A percentile compares a stretch with the other conserved stretches of the same genome.
These are phyloP conservation scores for Fusarium sp. DNA, from an alignment of 2,329 filamentous ascomycete genomes.

Conservation along the genomic window DNA sequence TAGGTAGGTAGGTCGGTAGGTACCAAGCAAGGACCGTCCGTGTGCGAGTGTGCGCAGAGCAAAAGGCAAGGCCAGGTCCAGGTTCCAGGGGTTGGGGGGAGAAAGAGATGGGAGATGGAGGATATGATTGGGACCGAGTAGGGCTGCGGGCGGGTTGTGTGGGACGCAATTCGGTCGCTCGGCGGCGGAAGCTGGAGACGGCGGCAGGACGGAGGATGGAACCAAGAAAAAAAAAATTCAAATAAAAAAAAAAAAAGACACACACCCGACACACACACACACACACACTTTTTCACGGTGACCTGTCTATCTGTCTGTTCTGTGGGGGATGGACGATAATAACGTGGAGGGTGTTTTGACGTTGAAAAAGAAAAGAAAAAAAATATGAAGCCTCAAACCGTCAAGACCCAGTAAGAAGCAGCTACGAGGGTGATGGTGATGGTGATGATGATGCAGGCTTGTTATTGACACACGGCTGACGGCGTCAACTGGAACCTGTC, in stretches of 20 bases:
- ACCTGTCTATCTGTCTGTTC: neutral
- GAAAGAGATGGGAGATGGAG: conserved; percentile 26
- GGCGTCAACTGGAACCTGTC: conserved; percentile 1
- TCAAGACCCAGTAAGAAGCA: neutral
- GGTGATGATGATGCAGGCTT: conserved; percentile 2
- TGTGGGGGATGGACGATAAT: neutral
- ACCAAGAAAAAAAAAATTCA: conserved; percentile 17
- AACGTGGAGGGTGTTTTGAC: neutral
- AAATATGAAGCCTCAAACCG: conserved; percentile 2
- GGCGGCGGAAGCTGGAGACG: conserved; percentile 37
- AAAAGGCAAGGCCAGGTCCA: conserved; percentile 8
- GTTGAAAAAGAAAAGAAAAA: neutral
- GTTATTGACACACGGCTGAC: conserved; percentile 6
- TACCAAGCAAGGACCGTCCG: conserved; percentile 22
- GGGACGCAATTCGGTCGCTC: conserved; percentile 39
- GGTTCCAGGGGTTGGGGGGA: conserved; percentile 27
- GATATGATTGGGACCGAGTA: conserved; percentile 42
- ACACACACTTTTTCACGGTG: conserved; percentile 10
- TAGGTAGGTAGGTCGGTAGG: conserved; percentile 15
- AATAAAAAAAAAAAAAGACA: neutral
- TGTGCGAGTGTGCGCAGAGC: conserved; percentile 29
- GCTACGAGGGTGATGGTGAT: neutral
- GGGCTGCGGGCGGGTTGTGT: conserved; percentile 40
- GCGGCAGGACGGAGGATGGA: conserved; percentile 32
- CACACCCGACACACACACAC: conserved; percentile 4